Percentiles rank a stretch among this genome's conserved stretches.
These are phyloP conservation scores for Kuraishia ogatae DNA, from an alignment of 805 yeast genomes.

Conservation along the genomic window DNA sequence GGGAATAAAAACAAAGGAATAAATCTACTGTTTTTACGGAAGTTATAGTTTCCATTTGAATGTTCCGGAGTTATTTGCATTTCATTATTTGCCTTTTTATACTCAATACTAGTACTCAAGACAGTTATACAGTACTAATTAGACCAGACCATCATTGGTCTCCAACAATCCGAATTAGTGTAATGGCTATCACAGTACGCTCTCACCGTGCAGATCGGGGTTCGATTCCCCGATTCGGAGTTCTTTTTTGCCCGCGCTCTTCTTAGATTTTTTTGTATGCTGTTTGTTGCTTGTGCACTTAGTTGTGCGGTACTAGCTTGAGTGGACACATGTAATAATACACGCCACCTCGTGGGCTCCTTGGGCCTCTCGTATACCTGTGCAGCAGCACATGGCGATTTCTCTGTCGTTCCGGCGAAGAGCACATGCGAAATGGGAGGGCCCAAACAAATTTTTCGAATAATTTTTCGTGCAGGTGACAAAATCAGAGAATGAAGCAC, in stretches of 20 bases:
- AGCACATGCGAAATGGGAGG: not conserved
- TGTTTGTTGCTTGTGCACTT: no score
- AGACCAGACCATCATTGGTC: not conserved
- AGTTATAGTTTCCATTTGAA: no score
- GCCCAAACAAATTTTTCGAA: not conserved
- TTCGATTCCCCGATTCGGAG: conserved; percentile 4
- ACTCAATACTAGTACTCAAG: no score
- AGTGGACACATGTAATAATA: not conserved
- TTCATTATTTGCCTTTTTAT: no score
- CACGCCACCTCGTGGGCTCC: not conserved
- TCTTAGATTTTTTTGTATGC: not conserved
- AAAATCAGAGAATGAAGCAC: not conserved
- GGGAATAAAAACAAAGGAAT: no score
- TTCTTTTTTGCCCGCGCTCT: not conserved
- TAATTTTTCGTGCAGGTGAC: not conserved
- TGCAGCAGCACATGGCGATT: not conserved
- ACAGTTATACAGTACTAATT: not conserved
- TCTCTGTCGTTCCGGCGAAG: not conserved
- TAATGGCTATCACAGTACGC: conserved; percentile 4
- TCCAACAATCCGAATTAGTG: conserved; percentile 1
- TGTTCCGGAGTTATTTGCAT: no score
- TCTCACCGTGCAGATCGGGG: conserved; percentile 4
- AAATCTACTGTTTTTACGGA: no score
- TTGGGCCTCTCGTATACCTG: not conserved
- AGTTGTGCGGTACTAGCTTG: not conserved